Percentiles rank a stretch among this genome's conserved stretches.
These are phyloP conservation scores for Colletotrichum navitas DNA, from an alignment of 2,329 filamentous ascomycete genomes.

Conservation along the genomic window DNA sequence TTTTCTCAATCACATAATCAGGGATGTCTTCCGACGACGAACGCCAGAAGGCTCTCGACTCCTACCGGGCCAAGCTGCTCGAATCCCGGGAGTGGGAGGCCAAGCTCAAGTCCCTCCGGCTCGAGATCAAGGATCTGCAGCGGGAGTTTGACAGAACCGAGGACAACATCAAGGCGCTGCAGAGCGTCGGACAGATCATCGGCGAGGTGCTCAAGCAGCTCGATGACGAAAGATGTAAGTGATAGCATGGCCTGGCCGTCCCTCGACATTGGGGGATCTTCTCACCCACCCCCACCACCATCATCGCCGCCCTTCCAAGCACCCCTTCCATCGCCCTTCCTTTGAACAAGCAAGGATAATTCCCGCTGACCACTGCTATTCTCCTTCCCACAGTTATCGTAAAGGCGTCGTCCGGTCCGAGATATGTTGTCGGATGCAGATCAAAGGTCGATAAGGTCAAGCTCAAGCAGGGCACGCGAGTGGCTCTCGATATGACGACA, in stretches of 20 bases:
- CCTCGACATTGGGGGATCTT: background rate
- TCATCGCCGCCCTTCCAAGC: background rate
- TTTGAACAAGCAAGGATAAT: background rate
- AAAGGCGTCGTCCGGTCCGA: constrained; percentile 95
- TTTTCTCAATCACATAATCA: constrained; percentile 13
- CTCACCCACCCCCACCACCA: background rate
- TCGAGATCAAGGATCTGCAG: constrained; percentile 96
- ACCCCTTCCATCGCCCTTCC: background rate
- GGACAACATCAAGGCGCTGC: constrained; percentile 98
- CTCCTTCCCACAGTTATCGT: constrained; percentile 80
- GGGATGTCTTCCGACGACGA: constrained; percentile 68
- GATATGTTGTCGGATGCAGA: constrained; percentile 98
- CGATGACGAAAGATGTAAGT: constrained; percentile 96
- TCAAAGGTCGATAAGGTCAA: constrained; percentile 98
- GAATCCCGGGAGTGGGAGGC: constrained; percentile 99
- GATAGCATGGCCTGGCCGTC: constrained; percentile 21
- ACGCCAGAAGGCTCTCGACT: constrained; percentile 77
- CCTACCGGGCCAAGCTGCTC: constrained; percentile 85
- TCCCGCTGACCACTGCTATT: constrained; percentile 4
- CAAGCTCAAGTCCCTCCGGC: constrained; percentile 91
- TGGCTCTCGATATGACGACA: constrained; percentile 98
- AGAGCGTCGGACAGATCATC: constrained; percentile 99
- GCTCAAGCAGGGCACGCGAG: constrained; percentile 97
- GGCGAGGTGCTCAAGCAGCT: constrained; percentile 99
- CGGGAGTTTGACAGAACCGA: constrained; percentile 97